Conservation (phyloP, 164 flowering plant genomes). For the Annona cherimola region DNA sequence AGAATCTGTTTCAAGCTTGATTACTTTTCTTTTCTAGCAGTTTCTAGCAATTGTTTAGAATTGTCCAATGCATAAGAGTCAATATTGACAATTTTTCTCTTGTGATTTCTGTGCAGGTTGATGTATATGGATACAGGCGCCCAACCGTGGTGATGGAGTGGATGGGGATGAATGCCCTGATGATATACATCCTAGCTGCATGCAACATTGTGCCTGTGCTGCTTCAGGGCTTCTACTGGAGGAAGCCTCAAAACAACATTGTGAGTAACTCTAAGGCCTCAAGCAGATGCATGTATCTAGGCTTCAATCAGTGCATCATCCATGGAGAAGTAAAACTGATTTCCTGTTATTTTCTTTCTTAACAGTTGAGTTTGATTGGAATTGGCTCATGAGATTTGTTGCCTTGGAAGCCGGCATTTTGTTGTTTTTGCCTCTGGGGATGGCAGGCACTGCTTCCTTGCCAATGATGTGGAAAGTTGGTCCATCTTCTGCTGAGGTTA, state of each 20-base stretch:
- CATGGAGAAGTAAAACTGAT: not conserved
- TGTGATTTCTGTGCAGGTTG: constrained; percentile 38
- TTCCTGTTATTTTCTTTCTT: not conserved
- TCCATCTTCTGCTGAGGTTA: not conserved
- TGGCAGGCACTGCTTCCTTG: not conserved
- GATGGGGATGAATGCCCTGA: constrained; percentile 72
- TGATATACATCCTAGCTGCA: constrained; percentile 54
- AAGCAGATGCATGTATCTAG: not conserved
- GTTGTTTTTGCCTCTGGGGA: not conserved
- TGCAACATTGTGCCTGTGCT: constrained; percentile 55
- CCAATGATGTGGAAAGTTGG: not conserved
- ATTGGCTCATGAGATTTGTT: constrained; percentile 15
- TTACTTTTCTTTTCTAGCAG: no score
- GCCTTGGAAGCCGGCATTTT: not conserved
- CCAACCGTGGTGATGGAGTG: constrained; percentile 47
- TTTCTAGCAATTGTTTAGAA: no score
- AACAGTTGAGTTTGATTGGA: constrained; percentile 27
- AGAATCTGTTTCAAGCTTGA: no score
- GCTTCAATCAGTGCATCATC: not conserved
- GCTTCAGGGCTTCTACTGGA: constrained; percentile 73
- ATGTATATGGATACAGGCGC: constrained; percentile 47
- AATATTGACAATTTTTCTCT: no score
- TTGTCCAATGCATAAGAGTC: no score
- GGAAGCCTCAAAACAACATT: constrained; percentile 52
- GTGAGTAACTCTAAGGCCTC: constrained; percentile 24